Evolutionary conservation across 768 basidiomycete species (phyloP).

Genomic region (Rhodotorula paludigena): DNA sequence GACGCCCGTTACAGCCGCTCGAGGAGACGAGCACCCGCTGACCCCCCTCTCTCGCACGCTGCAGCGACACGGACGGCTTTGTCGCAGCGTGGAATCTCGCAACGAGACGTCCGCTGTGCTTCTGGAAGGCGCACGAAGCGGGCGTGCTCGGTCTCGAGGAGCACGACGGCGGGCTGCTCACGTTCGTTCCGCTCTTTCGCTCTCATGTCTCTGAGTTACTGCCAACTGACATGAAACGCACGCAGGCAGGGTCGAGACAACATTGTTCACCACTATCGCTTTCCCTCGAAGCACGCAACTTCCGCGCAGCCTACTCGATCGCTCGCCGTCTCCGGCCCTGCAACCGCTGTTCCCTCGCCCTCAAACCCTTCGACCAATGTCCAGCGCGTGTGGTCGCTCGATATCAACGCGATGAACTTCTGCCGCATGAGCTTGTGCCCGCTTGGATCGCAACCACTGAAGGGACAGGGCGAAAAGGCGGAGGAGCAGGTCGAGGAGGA

Average conservation of each 20-base stretch:
- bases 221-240: neutral
- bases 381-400: constrained; percentile 61
- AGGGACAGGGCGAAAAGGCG: neutral
- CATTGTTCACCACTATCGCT: constrained; percentile 69
- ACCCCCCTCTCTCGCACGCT: neutral
- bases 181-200: constrained; percentile 56
- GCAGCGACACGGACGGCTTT: constrained; percentile 64
- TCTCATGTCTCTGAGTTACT: neutral
- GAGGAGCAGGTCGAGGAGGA: constrained; percentile 7
- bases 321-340: too few relatives aligned
- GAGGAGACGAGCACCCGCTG: neutral
- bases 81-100: constrained; percentile 71
- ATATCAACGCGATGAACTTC: constrained; percentile 89
- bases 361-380: constrained; percentile 54
- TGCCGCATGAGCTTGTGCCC: constrained; percentile 75
- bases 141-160: constrained; percentile 74
- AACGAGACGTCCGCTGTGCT: constrained; percentile 64
- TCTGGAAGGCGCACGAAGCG: constrained; percentile 75
- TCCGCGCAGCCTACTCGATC: neutral
- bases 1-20: neutral
- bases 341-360: constrained; percentile 48
- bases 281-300: constrained; percentile 45
- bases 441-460: neutral
- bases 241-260: constrained; percentile 78
- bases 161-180: constrained; percentile 62